Base-by-base conservation (phyloP, 805 yeast species). In the Candida caryicola region DNA sequence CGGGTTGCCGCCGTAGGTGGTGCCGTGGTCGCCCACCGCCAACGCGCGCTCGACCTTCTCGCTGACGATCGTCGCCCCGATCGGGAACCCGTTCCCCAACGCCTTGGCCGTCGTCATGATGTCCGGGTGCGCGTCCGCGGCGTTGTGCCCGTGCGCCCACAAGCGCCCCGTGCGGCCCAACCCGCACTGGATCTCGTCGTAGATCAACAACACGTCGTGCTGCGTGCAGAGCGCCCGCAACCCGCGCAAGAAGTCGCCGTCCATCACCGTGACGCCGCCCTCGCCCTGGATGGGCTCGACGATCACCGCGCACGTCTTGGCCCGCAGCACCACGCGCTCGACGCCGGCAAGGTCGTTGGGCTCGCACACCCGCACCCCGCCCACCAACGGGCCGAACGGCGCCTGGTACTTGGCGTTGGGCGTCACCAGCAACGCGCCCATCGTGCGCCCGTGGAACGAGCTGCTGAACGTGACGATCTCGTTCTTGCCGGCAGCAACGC, bases 201-300 rank as follows among this genome's bases (percentile, higher is more conserved):
- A 89, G 47, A 91, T 90, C 42, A 91, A 75, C 23, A 87, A 57
- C 8, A 85, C 95, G 38, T 84, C 79, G 49, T 82, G 73, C 39
- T 81, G 73, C 40, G 68, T 65, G 59, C 96, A 87, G 40, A 85
- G 63, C 51, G 76, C 61, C 49, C 83, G 81, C 57, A 91, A 66
- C 34, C 77, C 79, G 3, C 70, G 56, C 45, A 91, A 70, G 56
- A 86, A 89, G 30, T 80, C 85, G 0, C 63, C 49, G 27, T 76
- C 71, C 41, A 87, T 76, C 15, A 82, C 79, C 54, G 81, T 79
- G 14, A 91, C 82, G 40, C 99, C 99, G 41, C 99, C 98, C 67
- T 91, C 99, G 50, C 98, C 99, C 69, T 93, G 99, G 42, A 93
- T 82, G 16, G 99, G 99, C 65, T 93, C 99, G 27, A 93, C 81